Evolutionary conservation across 352 stramenopile species (phyloP).

Genomic region (Globisporangium iwayamae): DNA sequence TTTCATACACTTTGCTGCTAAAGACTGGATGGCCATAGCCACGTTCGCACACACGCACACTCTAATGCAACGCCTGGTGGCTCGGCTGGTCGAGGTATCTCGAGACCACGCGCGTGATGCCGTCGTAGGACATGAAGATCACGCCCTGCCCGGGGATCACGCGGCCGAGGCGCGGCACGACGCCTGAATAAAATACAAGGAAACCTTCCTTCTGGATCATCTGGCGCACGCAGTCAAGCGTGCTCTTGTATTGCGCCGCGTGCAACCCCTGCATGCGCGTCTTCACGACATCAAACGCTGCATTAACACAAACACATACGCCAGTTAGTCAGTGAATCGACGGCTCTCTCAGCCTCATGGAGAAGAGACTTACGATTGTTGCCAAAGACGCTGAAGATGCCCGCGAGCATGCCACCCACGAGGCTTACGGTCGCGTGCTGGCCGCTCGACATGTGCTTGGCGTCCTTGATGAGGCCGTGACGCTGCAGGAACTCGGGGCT

Average conservation of each 20-base stretch:
- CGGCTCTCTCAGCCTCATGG: slow-evolving; percentile 1
- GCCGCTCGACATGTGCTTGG: slow-evolving; percentile 67
- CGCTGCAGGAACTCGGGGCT: slow-evolving; percentile 52
- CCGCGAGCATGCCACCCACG: slow-evolving; percentile 94
- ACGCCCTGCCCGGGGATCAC: slow-evolving; percentile 97
- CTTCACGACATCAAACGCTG: slow-evolving; percentile 90
- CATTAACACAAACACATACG: slow-evolving; percentile 2
- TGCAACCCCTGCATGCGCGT: slow-evolving; percentile 82
- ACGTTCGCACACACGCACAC: neutral
- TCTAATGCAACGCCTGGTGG: slow-evolving; percentile 11
- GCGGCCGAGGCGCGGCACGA: slow-evolving; percentile 89
- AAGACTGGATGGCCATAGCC: no score
- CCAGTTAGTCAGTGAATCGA: neutral
- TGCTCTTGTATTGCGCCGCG: slow-evolving; percentile 73
- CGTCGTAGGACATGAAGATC: slow-evolving; percentile 95
- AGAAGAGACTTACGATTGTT: slow-evolving; percentile 90
- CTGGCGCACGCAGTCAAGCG: slow-evolving; percentile 83
- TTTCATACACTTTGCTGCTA: neutral
- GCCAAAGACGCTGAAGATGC: slow-evolving; percentile 95
- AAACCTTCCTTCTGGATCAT: slow-evolving; percentile 78
- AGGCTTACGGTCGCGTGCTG: slow-evolving; percentile 86
- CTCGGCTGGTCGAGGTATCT: slow-evolving; percentile 40
- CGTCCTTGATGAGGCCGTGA: slow-evolving; percentile 48
- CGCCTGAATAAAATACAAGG: slow-evolving; percentile 90
- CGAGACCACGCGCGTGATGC: slow-evolving; percentile 59